A percentile compares a stretch with the other conserved stretches of the same genome.
Evolutionary conservation across 129 eudicot species (phyloP).

Genomic region (Saposhnikovia divaricata): DNA sequence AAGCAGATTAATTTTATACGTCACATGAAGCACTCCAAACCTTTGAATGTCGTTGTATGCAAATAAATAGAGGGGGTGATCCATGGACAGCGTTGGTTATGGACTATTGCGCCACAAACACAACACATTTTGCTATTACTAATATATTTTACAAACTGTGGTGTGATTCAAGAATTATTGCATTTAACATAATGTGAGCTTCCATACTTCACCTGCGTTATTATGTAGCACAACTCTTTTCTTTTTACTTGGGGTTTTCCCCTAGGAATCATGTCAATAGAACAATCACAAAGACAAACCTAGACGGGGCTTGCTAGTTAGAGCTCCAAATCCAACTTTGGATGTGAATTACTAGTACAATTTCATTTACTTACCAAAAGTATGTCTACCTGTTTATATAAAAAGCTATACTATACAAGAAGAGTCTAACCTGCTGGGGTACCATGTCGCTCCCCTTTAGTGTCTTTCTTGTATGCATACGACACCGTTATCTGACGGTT

Average conservation of each 20-base stretch:
- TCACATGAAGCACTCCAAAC: no score
- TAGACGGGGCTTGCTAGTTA: neutral
- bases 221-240: neutral
- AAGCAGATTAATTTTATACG: neutral
- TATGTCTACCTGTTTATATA: neutral
- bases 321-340: neutral
- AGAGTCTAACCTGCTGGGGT: slow-evolving; percentile 85
- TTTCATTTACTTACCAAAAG: neutral
- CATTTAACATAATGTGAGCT: neutral
- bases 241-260: neutral
- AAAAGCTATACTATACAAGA: neutral
- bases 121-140: neutral
- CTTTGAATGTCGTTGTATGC: neutral
- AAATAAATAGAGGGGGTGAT: neutral
- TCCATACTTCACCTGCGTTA: neutral
- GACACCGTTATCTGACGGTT: slow-evolving; percentile 97
- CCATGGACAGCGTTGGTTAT: neutral
- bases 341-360: neutral
- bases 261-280: neutral
- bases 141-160: neutral
- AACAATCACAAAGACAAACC: neutral
- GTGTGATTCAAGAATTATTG: neutral
- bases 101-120: neutral
- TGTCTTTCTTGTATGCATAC: slow-evolving; percentile 99
- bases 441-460: slow-evolving; percentile 98